phyloP scores from a whole-genome alignment of 2,329 filamentous ascomycete genomes.

The Sclerotinia trifoliorum region DNA sequence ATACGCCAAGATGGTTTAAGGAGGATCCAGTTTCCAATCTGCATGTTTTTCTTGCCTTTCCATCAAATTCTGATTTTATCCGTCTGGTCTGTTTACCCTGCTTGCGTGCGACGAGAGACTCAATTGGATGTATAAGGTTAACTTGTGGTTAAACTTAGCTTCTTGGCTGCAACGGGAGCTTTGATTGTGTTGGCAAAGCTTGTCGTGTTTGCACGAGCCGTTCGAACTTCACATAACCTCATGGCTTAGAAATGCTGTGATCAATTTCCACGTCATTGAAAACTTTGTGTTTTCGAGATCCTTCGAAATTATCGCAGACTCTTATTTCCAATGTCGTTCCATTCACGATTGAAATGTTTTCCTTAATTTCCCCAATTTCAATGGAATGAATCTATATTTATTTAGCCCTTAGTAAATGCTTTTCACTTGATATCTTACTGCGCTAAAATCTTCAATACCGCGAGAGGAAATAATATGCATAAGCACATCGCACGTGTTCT shows the following conservation, averaged over 20 bases:
- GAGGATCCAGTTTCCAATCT: background rate
- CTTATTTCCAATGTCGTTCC: background rate
- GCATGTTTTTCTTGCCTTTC: background rate
- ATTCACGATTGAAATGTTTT: background rate
- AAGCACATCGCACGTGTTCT: background rate
- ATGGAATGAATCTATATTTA: background rate
- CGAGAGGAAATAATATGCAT: conserved; percentile 13
- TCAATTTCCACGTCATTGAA: conserved; percentile 11
- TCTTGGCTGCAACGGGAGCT: conserved; percentile 8
- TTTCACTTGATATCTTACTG: background rate
- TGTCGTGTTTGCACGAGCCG: background rate
- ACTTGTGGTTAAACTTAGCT: background rate
- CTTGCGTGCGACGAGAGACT: background rate
- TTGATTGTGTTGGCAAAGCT: conserved; percentile 12
- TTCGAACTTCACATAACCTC: background rate
- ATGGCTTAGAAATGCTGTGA: background rate
- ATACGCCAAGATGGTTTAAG: conserved; percentile 3
- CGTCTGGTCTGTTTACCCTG: background rate
- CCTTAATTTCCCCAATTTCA: background rate
- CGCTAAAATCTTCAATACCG: background rate
- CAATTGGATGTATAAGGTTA: background rate
- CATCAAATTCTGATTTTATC: background rate
- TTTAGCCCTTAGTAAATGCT: background rate
- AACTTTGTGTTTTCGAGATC: background rate
- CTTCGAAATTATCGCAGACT: background rate